phyloP scores from a whole-genome alignment of 176 grass and related monocot species.

The Thalia dealbata region DNA sequence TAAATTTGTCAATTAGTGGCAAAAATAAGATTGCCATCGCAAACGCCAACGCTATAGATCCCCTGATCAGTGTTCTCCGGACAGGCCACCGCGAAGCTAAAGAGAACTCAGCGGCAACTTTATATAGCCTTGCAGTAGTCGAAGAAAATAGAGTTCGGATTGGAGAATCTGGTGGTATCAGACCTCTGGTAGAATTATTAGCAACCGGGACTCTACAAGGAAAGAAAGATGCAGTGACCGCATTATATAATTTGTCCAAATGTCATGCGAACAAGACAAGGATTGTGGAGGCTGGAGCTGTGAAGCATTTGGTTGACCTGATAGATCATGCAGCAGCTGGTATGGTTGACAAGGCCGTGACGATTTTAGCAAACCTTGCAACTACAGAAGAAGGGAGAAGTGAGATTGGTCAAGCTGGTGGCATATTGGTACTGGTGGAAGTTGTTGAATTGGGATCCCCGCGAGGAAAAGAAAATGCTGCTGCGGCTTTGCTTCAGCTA shows the following conservation, averaged over 20 bases:
- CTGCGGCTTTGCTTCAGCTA: conserved; percentile 58
- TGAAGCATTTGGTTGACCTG: conserved; percentile 53
- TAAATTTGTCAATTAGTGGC: conserved; percentile 73
- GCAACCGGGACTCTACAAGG: conserved; percentile 48
- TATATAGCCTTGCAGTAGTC: conserved; percentile 64
- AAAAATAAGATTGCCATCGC: conserved; percentile 71
- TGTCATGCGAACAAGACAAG: conserved; percentile 51
- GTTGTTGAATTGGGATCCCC: conserved; percentile 79
- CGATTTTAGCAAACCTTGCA: conserved; percentile 72
- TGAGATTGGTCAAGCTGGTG: conserved; percentile 45
- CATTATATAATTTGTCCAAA: conserved; percentile 71
- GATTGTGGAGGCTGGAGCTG: conserved; percentile 66
- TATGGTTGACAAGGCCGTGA: conserved; percentile 76
- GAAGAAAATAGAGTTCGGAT: conserved; percentile 59
- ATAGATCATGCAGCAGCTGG: conserved; percentile 70
- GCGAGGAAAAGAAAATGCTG: conserved; percentile 64
- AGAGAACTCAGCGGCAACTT: conserved; percentile 63
- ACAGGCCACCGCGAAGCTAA: conserved; percentile 62
- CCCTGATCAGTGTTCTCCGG: conserved; percentile 61
- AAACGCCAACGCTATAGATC: conserved; percentile 43
- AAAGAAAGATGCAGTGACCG: conserved; percentile 72
- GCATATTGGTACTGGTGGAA: conserved; percentile 53
- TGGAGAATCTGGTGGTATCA: conserved; percentile 57
- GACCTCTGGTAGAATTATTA: conserved; percentile 60
- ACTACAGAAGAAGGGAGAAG: conserved; percentile 51